Evolutionary conservation across 116 monocot genomes (phyloP).

Genomic region (Papilionanthe hybrid): DNA sequence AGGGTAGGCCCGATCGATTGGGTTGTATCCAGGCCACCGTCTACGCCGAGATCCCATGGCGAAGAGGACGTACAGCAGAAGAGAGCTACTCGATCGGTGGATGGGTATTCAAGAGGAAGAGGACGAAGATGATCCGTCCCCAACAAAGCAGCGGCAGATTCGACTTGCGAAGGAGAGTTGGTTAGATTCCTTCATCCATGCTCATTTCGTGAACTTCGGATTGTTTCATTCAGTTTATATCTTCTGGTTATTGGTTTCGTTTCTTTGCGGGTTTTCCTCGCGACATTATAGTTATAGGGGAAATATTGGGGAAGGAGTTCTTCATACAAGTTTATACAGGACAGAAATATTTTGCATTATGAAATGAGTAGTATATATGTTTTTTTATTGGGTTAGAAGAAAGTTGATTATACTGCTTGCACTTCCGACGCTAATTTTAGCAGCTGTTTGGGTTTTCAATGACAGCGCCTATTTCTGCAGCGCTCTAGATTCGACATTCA

Average conservation of each 20-base stretch:
- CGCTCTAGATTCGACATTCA: not conserved
- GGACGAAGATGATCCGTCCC: conserved; percentile 37
- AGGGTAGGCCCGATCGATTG: not conserved
- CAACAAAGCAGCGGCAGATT: conserved; percentile 28
- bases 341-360: not conserved
- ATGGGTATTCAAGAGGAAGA: conserved; percentile 56
- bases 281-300: not conserved
- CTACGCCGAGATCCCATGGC: conserved; percentile 17
- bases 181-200: conserved; percentile 21
- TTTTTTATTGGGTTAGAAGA: not conserved
- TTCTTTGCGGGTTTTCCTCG: not conserved
- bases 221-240: not conserved
- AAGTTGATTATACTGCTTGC: not conserved
- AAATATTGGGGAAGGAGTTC: not conserved
- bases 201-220: not conserved
- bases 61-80: conserved; percentile 28
- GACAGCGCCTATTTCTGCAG: too few species aligned
- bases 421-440: not conserved
- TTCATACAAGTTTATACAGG: not conserved
- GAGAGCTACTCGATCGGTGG: conserved; percentile 65
- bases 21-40: not conserved
- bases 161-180: conserved; percentile 54
- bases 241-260: not conserved
- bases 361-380: not conserved
- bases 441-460: not conserved